Conservation (phyloP, 2,329 filamentous ascomycete genomes). For the Phialophora chinensis region DNA sequence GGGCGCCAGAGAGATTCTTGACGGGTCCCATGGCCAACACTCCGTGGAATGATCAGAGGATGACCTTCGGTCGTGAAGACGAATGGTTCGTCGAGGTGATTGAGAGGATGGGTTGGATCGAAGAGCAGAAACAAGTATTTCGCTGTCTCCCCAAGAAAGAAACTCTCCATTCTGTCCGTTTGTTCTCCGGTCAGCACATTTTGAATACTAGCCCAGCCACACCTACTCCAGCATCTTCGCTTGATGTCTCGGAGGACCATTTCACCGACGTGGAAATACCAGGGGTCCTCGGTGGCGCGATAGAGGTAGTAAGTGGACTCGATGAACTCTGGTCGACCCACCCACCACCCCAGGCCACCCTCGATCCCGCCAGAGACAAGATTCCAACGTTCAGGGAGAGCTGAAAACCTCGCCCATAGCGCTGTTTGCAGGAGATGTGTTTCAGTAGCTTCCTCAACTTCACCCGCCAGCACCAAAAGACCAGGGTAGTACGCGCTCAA, state of each 20-base stretch:
- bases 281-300: constrained; percentile 88
- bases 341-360: constrained; percentile 90
- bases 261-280: constrained; percentile 94
- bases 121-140: constrained; percentile 96
- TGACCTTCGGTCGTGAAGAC: constrained; percentile 98
- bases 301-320: constrained; percentile 98
- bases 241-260: constrained; percentile 92
- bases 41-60: constrained; percentile 79
- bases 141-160: constrained; percentile 94
- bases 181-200: constrained; percentile 83
- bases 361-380: constrained; percentile 83
- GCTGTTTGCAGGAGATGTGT: constrained; percentile 90
- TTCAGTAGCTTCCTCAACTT: constrained; percentile 87
- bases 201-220: constrained; percentile 90
- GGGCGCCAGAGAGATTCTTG: constrained; percentile 28
- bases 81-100: constrained; percentile 81
- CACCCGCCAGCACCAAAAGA: constrained; percentile 80
- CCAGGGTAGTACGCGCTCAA: constrained; percentile 95
- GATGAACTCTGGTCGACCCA: constrained; percentile 92
- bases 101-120: constrained; percentile 82
- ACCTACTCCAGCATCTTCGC: constrained; percentile 84
- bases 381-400: constrained; percentile 92
- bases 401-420: constrained; percentile 93
- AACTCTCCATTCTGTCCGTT: constrained; percentile 96
- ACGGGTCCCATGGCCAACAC: constrained; percentile 37